These are phyloP conservation scores for Skeletonema grethae DNA, from an alignment of 108 stramenopile species.

Conservation along the genomic window DNA sequence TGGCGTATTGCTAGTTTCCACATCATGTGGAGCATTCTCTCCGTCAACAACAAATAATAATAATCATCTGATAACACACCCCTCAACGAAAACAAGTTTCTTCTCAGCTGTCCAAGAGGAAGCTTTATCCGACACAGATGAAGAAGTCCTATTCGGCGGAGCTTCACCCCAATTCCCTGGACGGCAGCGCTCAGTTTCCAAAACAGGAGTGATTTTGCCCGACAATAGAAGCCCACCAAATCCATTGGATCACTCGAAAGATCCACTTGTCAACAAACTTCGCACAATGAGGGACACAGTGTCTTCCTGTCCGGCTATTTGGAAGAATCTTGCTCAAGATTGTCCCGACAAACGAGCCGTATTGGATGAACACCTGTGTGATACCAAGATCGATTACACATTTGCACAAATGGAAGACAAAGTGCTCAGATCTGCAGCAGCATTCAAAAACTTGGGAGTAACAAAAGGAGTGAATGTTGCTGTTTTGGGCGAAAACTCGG, in stretches of 20 bases:
- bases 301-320: slow-evolving; percentile 65
- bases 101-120: background rate
- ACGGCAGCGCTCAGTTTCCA: slow-evolving; percentile 48
- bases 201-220: slow-evolving; percentile 58
- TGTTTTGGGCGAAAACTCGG: slow-evolving; percentile 87
- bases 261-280: slow-evolving; percentile 81
- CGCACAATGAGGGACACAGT: slow-evolving; percentile 66
- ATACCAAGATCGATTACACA: slow-evolving; percentile 60
- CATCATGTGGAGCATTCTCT: slow-evolving; percentile 4
- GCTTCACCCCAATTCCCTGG: slow-evolving; percentile 23
- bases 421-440: slow-evolving; percentile 61
- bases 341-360: slow-evolving; percentile 71
- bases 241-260: slow-evolving; percentile 65
- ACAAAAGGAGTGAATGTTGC: slow-evolving; percentile 74
- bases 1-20: background rate
- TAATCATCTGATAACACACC: background rate
- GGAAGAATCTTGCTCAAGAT: slow-evolving; percentile 61
- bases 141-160: slow-evolving; percentile 72
- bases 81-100: background rate
- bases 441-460: slow-evolving; percentile 68
- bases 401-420: slow-evolving; percentile 68
- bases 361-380: slow-evolving; percentile 79
- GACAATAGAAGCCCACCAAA: slow-evolving; percentile 47
- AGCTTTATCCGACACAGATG: slow-evolving; percentile 52
- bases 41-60: background rate